These are phyloP conservation scores for Trichosporon sp. DNA, from an alignment of 1,284 basidiomycete species.

Conservation along the genomic window DNA sequence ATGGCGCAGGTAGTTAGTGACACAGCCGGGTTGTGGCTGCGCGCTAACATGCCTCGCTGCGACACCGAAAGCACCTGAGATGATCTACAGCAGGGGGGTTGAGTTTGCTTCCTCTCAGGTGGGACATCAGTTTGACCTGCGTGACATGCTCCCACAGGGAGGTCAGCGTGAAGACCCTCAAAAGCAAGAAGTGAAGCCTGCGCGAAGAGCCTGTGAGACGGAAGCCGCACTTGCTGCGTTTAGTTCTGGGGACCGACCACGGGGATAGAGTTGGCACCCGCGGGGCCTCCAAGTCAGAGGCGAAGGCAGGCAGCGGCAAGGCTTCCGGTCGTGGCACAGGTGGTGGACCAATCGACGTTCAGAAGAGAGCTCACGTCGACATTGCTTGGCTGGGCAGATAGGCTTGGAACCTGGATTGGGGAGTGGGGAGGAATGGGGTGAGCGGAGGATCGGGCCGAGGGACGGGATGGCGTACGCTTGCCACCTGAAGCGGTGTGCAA, in stretches of 20 bases:
- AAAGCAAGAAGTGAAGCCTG: neutral
- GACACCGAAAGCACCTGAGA: neutral
- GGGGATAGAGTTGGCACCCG: conserved; percentile 3
- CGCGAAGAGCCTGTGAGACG: neutral
- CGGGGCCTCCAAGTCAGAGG: neutral
- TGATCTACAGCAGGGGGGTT: neutral
- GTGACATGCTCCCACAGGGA: neutral
- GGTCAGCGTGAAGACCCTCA: neutral
- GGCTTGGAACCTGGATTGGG: neutral
- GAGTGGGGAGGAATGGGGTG: neutral
- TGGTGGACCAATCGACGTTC: neutral
- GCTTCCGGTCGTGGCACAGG: too few relatives aligned
- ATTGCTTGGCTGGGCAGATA: conserved; percentile 42
- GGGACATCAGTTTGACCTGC: neutral
- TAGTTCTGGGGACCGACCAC: neutral
- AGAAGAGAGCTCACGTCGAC: conserved; percentile 27
- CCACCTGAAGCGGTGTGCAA: neutral
- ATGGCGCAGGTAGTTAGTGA: neutral
- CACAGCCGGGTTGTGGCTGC: neutral
- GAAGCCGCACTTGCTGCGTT: neutral
- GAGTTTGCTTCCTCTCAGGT: neutral
- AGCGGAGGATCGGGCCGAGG: neutral
- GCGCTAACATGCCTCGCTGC: neutral
- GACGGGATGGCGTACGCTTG: neutral
- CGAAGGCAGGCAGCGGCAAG: neutral